phyloP scores from a whole-genome alignment of 176 grass and related monocot species.

The Oryza rufipogon region DNA sequence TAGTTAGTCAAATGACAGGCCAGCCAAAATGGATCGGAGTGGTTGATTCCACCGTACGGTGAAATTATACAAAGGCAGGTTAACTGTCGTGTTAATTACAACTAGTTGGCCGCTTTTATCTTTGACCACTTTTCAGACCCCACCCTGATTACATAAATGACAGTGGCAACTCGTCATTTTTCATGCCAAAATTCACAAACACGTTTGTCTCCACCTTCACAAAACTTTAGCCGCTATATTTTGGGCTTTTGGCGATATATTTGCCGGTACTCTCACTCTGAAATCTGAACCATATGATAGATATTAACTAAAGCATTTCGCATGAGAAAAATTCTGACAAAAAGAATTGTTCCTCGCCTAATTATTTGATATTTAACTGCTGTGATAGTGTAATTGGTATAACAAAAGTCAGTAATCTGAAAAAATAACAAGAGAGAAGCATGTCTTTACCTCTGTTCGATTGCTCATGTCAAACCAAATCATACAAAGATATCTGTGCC shows the following conservation, averaged over 20 bases:
- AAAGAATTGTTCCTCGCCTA: not conserved
- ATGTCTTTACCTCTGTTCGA: not conserved
- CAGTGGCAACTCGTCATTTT: not conserved
- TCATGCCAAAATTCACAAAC: not conserved
- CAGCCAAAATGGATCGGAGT: not conserved
- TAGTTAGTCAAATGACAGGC: no score
- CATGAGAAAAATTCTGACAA: no score
- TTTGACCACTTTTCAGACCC: not conserved
- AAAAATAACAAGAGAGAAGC: not conserved
- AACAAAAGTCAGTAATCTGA: not conserved
- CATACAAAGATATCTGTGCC: not conserved
- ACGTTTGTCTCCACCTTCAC: no score
- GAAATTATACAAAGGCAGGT: not conserved
- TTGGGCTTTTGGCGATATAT: no score
- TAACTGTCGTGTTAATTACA: not conserved
- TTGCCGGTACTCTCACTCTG: no score
- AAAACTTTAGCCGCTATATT: no score
- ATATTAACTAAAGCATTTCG: no score
- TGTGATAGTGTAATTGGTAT: not conserved
- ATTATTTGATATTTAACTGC: not conserved
- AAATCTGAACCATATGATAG: no score
- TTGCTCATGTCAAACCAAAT: not conserved
- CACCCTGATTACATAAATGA: no score
- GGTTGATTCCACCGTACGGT: not conserved
- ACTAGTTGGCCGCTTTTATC: not conserved